phyloP scores from a whole-genome alignment of 495 filamentous ascomycete species.

The Geopyxis carbonaria region DNA sequence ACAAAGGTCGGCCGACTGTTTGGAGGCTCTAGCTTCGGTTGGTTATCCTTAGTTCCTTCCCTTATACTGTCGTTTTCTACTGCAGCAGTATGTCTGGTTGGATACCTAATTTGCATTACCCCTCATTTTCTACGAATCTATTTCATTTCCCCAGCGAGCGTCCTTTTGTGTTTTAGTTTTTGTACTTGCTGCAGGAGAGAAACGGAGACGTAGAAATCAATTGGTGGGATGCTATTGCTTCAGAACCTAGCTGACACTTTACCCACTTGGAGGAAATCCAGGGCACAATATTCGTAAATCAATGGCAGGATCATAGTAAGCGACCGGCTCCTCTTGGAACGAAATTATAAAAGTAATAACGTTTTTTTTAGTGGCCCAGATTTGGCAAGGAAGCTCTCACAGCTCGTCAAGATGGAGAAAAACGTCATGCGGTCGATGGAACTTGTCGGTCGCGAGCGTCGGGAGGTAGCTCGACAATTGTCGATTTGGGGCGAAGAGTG shows the following conservation, averaged over 20 bases:
- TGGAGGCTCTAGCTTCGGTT: constrained; percentile 68
- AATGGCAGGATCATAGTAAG: constrained; percentile 59
- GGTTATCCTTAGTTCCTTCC: constrained; percentile 18
- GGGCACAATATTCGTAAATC: constrained; percentile 89
- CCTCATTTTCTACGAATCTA: background rate
- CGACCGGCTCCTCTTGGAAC: background rate
- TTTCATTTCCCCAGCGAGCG: background rate
- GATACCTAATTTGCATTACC: background rate
- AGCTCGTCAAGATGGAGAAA: constrained; percentile 99
- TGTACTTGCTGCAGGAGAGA: background rate
- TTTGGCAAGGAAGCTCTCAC: constrained; percentile 87
- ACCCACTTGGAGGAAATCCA: constrained; percentile 30
- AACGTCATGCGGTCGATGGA: constrained; percentile 98
- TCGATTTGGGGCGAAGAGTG: constrained; percentile 94
- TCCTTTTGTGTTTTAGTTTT: constrained; percentile 1
- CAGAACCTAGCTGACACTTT: constrained; percentile 22
- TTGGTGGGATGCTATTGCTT: constrained; percentile 6
- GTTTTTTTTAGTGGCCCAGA: constrained; percentile 49
- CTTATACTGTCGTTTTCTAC: constrained; percentile 1
- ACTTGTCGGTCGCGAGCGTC: constrained; percentile 80
- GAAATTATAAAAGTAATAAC: background rate
- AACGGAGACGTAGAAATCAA: background rate
- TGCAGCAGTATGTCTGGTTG: background rate
- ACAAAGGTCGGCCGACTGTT: constrained; percentile 85
- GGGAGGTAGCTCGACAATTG: constrained; percentile 98